These are phyloP conservation scores for Cubamyces lactineus DNA, from an alignment of 768 basidiomycete genomes.

Conservation along the genomic window DNA sequence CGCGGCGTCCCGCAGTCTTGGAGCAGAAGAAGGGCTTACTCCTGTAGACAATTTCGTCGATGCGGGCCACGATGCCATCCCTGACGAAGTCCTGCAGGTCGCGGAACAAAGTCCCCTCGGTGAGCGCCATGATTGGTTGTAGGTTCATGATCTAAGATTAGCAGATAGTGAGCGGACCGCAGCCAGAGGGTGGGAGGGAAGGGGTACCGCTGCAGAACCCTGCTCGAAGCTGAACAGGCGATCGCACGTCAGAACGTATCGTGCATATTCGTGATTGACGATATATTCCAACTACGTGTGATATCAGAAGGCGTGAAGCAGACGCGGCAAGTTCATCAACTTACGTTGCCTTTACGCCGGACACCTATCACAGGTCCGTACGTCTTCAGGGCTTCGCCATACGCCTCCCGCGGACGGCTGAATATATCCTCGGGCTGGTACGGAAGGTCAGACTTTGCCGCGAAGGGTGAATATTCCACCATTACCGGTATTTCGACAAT, in stretches of 20 bases:
- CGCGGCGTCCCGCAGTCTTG: background rate
- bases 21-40: conserved; percentile 5
- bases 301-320: background rate
- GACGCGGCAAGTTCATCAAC: background rate
- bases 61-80: conserved; percentile 33
- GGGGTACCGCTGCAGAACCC: conserved; percentile 35
- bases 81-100: conserved; percentile 37
- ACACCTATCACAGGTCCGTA: conserved; percentile 39
- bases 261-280: conserved; percentile 34
- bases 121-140: conserved; percentile 33
- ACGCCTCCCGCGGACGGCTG: conserved; percentile 35
- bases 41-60: conserved; percentile 31
- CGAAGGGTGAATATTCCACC: background rate
- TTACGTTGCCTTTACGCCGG: conserved; percentile 35
- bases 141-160: conserved; percentile 36
- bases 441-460: too few species aligned
- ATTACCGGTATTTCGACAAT: conserved; percentile 10
- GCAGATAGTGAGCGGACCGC: background rate
- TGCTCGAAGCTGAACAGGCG: conserved; percentile 39
- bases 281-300: conserved; percentile 39
- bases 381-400: conserved; percentile 35
- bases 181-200: background rate
- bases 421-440: conserved; percentile 35
- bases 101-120: conserved; percentile 33
- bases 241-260: conserved; percentile 36